phyloP scores from a whole-genome alignment of 768 basidiomycete genomes.

The Amanita jacksonii region DNA sequence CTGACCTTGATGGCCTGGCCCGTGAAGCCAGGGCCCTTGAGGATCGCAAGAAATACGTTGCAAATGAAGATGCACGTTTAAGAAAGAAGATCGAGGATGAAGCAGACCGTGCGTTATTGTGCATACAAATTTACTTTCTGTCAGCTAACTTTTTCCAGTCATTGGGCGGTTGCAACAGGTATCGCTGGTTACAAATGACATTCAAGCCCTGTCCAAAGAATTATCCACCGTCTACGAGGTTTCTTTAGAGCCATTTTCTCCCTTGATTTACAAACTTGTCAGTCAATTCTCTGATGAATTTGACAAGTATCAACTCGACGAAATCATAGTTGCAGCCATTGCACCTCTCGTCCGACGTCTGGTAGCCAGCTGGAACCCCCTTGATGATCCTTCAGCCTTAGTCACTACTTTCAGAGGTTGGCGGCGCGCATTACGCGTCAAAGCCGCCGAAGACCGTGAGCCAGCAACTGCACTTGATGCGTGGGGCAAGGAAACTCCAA shows the following conservation, averaged over 20 bases:
- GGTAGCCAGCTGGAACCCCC: conserved; percentile 73
- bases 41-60: conserved; percentile 67
- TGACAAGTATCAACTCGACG: conserved; percentile 71
- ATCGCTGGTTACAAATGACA: conserved; percentile 63
- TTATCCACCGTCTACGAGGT: conserved; percentile 57
- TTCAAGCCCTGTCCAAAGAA: conserved; percentile 56
- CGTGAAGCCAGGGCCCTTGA: conserved; percentile 80
- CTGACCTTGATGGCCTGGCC: conserved; percentile 80
- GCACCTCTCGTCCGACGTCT: conserved; percentile 71
- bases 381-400: conserved; percentile 63
- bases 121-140: too few relatives aligned
- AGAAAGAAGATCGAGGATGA: conserved; percentile 65
- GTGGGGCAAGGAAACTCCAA: conserved; percentile 39
- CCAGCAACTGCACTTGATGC: conserved; percentile 40
- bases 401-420: conserved; percentile 59
- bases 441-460: conserved; percentile 30
- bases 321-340: conserved; percentile 89
- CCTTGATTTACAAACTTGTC: conserved; percentile 63
- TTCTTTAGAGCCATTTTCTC: conserved; percentile 64
- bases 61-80: conserved; percentile 61
- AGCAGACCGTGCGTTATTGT: conserved; percentile 57
- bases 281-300: conserved; percentile 66
- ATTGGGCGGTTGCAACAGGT: conserved; percentile 72
- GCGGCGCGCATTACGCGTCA: conserved; percentile 59
- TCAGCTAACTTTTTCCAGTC: conserved; percentile 36